Evolutionary conservation across 768 basidiomycete genomes (phyloP), one percentile per base, ranked within the genome.

Genomic region (Psilocybe cyanescens): DNA sequence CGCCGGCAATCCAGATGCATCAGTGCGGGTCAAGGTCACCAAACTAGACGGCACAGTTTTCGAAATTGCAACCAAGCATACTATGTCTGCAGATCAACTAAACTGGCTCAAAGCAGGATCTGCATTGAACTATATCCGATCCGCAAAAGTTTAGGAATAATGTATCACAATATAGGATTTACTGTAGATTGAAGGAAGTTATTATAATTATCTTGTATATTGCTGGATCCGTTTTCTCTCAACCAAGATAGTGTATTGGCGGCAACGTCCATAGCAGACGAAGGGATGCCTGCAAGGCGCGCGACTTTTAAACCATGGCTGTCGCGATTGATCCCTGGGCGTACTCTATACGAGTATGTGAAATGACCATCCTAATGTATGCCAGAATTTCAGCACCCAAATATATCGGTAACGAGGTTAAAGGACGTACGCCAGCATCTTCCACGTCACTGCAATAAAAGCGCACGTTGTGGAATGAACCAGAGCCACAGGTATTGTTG

Each of bases 271-370:
- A 95, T 73, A 1, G 84, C 88, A 6, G 80, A 70, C 8, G 76
- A 61, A 0, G 95, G 95, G 78, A 97, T 85, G 9, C 94, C 93
- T 16, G 94, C 95, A 11, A 97, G 75, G 49, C 89, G 85, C 8
- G 96, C 96, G 30, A 96, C 94, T 71, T 93, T 94, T 57, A 97
- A 74, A 0, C 92, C 96, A 70, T 97, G 96, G 55, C 95, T 96
- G 65, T 96, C 86, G 58, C 88, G 83, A 73, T 96, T 98, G 55
- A 98, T 86, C 0, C 96, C 96, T 4, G 90, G 89, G 49, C 80
- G 78, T 44, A 99, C 75, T 33, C 83, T 83, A 70, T 97, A 94
- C 7, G 91, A 89, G 71, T 96, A 99, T 0, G 91, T 78, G 72
- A 97, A 96, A 59, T 84, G 86, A 9, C 81, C 84, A 66, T 91